These are phyloP conservation scores for Actinomortierella ambigua DNA, from an alignment of 371 early-diverging fungal genomes.

Conservation along the genomic window DNA sequence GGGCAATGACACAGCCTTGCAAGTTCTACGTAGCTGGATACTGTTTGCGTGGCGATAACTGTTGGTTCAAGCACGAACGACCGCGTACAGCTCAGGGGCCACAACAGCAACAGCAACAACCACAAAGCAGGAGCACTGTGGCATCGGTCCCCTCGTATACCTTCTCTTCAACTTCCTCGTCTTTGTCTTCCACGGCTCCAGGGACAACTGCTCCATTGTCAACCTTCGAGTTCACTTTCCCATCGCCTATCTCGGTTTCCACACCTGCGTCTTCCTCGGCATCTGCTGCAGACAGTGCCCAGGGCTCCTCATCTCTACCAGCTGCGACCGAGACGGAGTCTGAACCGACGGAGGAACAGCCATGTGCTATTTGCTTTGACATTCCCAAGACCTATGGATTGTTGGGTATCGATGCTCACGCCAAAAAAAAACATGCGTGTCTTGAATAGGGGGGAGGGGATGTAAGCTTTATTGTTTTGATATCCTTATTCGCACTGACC, in stretches of 20 bases:
- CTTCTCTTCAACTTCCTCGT: background rate
- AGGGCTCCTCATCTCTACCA: too few species aligned
- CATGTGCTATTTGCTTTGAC: slow-evolving; percentile 43
- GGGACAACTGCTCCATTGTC: background rate
- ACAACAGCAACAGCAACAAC: slow-evolving; percentile 4
- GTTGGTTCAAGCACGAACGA: slow-evolving; percentile 45
- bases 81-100: background rate
- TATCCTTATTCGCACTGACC: background rate
- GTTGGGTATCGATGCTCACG: slow-evolving; percentile 32
- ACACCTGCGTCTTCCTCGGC: too few species aligned
- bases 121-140: slow-evolving; percentile 1
- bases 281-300: too few species aligned
- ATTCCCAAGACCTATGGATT: slow-evolving; percentile 35
- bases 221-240: background rate
- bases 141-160: background rate
- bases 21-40: slow-evolving; percentile 43
- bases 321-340: background rate
- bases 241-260: too few species aligned
- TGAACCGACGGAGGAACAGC: slow-evolving; percentile 18
- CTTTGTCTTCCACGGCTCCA: too few species aligned
- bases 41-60: slow-evolving; percentile 35
- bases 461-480: background rate
- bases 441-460: background rate
- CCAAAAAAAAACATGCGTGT: background rate
- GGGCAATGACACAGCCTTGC: slow-evolving; percentile 16